phyloP scores from a whole-genome alignment of 768 basidiomycete species.

The Pleurotus ostreatus region DNA sequence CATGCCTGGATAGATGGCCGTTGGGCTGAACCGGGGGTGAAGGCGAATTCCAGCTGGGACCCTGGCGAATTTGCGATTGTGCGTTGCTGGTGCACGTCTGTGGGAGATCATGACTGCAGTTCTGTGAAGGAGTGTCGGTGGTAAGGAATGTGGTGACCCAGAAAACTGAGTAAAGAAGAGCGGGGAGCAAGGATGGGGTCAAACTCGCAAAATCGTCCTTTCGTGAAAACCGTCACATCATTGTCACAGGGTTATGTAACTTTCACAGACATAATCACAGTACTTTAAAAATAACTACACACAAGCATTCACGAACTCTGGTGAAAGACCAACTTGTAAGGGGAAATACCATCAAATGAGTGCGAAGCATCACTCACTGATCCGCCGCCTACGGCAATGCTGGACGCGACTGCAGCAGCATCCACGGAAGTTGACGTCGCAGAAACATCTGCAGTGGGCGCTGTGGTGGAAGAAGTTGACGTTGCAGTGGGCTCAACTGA shows the following conservation, averaged over 20 bases:
- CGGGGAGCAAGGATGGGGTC: not conserved
- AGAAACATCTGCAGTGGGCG: conserved; percentile 10
- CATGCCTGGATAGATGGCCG: not conserved
- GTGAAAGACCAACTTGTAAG: not conserved
- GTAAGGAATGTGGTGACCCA: conserved; percentile 6
- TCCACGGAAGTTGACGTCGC: conserved; percentile 20
- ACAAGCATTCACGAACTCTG: not conserved
- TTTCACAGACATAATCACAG: not conserved
- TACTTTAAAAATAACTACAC: too few species aligned
- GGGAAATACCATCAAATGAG: not conserved
- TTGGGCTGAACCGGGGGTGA: conserved; percentile 4
- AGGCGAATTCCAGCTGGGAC: not conserved
- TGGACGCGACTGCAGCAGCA: conserved; percentile 28
- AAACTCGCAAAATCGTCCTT: not conserved
- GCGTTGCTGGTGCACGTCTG: not conserved
- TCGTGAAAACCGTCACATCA: not conserved
- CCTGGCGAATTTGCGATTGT: conserved; percentile 5
- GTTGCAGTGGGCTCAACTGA: not conserved
- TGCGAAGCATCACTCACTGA: not conserved
- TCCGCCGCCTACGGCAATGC: conserved; percentile 22
- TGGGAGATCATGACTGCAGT: not conserved
- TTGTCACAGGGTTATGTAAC: not conserved
- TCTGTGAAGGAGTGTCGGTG: conserved; percentile 1
- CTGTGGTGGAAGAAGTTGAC: not conserved
- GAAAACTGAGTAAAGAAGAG: not conserved